phyloP scores from a whole-genome alignment of 176 grass and related monocot genomes.

The Paspalum notatum region DNA sequence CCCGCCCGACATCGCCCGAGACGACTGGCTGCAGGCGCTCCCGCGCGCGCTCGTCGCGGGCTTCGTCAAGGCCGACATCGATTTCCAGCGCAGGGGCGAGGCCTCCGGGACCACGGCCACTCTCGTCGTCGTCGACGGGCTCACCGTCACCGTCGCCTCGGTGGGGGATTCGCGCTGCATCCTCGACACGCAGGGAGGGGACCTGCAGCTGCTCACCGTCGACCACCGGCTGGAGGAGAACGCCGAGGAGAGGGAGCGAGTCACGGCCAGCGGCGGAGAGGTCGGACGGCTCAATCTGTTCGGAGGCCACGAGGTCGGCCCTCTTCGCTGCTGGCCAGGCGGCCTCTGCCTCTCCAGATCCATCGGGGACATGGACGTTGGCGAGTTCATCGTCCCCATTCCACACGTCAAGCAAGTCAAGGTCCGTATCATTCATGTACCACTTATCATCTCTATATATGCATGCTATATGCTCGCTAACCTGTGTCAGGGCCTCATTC shows the following conservation, averaged over 20 bases:
- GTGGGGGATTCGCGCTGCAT: slow-evolving; percentile 95
- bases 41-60: slow-evolving; percentile 86
- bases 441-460: too few species aligned
- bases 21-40: slow-evolving; percentile 86
- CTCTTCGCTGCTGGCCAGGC: slow-evolving; percentile 96
- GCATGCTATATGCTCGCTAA: not conserved
- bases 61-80: slow-evolving; percentile 93
- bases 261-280: slow-evolving; percentile 92
- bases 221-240: slow-evolving; percentile 95
- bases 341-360: slow-evolving; percentile 97
- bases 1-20: slow-evolving; percentile 73
- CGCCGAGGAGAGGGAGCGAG: slow-evolving; percentile 80
- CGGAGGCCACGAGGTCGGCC: slow-evolving; percentile 88
- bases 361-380: slow-evolving; percentile 94
- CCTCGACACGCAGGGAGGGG: slow-evolving; percentile 70
- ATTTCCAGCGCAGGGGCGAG: slow-evolving; percentile 92
- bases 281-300: slow-evolving; percentile 85
- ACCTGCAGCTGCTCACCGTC: slow-evolving; percentile 74
- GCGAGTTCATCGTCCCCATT: slow-evolving; percentile 95
- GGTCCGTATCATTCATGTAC: slow-evolving; percentile 51
- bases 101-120: slow-evolving; percentile 91
- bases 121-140: slow-evolving; percentile 78
- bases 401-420: slow-evolving; percentile 99
- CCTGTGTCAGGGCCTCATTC: slow-evolving; percentile 1
- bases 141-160: slow-evolving; percentile 86